Percentiles rank a stretch among this genome's conserved stretches.
Evolutionary conservation across 164 flowering plant genomes (phyloP).

Genomic region (Chloranthus sessilifolius): DNA sequence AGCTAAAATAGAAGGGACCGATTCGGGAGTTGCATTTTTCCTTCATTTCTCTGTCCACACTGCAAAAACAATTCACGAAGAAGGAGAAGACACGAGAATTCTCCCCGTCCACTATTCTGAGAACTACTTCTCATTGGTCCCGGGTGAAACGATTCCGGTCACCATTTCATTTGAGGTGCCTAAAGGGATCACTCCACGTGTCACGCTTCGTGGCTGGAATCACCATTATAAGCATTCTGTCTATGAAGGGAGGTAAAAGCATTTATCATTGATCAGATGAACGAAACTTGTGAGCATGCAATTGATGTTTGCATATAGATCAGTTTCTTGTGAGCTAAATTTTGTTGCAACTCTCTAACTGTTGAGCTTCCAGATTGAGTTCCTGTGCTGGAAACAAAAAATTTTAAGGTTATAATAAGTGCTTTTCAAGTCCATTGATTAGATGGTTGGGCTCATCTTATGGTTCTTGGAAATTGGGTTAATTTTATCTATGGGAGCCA

Average conservation of each 20-base stretch:
- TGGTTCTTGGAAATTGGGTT: too few relatives aligned
- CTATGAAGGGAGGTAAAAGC: constrained; percentile 21
- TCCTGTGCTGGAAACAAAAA: too few relatives aligned
- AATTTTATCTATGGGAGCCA: too few relatives aligned
- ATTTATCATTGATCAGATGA: too few relatives aligned
- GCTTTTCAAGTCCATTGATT: too few relatives aligned
- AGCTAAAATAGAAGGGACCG: constrained; percentile 47
- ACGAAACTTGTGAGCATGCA: too few relatives aligned
- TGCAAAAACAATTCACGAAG: constrained; percentile 31
- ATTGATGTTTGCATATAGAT: too few relatives aligned
- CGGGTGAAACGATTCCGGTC: constrained; percentile 67
- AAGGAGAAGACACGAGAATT: constrained; percentile 81
- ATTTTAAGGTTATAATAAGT: too few relatives aligned
- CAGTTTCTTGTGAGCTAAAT: too few relatives aligned
- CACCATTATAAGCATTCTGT: constrained; percentile 38
- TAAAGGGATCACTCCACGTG: constrained; percentile 59
- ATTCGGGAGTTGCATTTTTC: constrained; percentile 83
- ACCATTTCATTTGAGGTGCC: constrained; percentile 71
- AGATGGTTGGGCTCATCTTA: too few relatives aligned
- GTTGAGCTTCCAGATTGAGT: too few relatives aligned
- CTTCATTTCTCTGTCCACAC: constrained; percentile 83
- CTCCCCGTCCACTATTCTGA: constrained; percentile 96
- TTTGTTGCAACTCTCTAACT: too few relatives aligned
- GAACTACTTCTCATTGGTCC: constrained; percentile 90
- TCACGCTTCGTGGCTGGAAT: constrained; percentile 84